Evolutionary conservation across 192 early-diverging fungal genomes (phyloP).

Genomic region (Haplosporangium gracile): DNA sequence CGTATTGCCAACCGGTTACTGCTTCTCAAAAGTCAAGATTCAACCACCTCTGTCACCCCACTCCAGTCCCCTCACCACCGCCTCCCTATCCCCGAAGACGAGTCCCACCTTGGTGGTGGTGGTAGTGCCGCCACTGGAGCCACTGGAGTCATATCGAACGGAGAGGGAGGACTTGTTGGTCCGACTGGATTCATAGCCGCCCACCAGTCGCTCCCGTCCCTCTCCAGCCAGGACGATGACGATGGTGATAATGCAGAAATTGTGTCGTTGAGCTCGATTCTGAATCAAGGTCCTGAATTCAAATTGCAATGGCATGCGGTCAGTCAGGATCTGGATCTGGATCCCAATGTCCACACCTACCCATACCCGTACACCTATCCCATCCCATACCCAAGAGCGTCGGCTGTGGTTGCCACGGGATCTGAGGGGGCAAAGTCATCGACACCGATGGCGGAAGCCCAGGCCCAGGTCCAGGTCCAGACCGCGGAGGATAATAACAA

Average conservation of each 20-base stretch:
- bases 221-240: slow-evolving; percentile 8
- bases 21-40: slow-evolving; percentile 28
- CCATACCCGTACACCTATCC: not conserved
- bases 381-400: not conserved
- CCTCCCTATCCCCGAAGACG: slow-evolving; percentile 12
- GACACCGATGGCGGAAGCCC: not conserved
- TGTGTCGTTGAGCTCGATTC: slow-evolving; percentile 45
- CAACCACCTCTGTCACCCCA: slow-evolving; percentile 30
- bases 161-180: not conserved
- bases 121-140: not conserved
- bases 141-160: not conserved
- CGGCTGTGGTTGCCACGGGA: not conserved
- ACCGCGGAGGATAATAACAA: not conserved
- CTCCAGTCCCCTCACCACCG: slow-evolving; percentile 8
- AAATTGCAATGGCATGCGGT: slow-evolving; percentile 42
- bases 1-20: slow-evolving; percentile 39
- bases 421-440: not conserved
- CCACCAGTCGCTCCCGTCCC: slow-evolving; percentile 6
- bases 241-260: slow-evolving; percentile 34
- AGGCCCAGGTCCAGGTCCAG: no score
- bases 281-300: slow-evolving; percentile 50
- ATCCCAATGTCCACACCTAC: slow-evolving; percentile 5
- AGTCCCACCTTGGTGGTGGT: not conserved
- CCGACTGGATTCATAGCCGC: not conserved
- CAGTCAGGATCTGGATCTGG: slow-evolving; percentile 22